Evolutionary conservation across 1,284 basidiomycete species (phyloP).

Genomic region (Moesziomyces sp.): DNA sequence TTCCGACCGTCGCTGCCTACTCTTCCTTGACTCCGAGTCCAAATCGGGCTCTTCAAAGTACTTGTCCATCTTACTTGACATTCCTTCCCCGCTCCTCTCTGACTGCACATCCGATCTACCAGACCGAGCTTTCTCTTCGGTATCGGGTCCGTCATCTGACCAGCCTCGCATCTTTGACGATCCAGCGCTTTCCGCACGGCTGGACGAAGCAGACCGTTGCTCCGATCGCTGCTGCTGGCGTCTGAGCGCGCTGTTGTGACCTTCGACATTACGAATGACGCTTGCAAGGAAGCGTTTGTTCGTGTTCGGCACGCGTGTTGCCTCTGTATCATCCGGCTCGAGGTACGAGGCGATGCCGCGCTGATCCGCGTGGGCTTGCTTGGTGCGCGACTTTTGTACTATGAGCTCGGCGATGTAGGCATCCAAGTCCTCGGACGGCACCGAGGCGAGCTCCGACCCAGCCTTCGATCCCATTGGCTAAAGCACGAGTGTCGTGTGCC

Average conservation of each 20-base stretch:
- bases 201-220: neutral
- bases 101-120: neutral
- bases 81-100: neutral
- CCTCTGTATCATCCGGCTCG: slow-evolving; percentile 3
- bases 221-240: slow-evolving; percentile 28
- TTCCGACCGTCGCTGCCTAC: neutral
- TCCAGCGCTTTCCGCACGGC: neutral
- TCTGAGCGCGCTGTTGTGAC: slow-evolving; percentile 50
- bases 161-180: slow-evolving; percentile 11
- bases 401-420: slow-evolving; percentile 46
- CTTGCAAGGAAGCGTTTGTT: slow-evolving; percentile 57
- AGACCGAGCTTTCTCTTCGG: neutral
- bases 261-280: slow-evolving; percentile 52
- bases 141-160: slow-evolving; percentile 15
- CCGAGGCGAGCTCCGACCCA: slow-evolving; percentile 2
- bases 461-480: neutral
- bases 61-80: slow-evolving; percentile 59
- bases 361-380: neutral
- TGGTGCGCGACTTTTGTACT: slow-evolving; percentile 19
- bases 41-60: slow-evolving; percentile 49
- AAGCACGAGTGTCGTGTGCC: neutral
- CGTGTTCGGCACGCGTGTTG: slow-evolving; percentile 21
- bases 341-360: slow-evolving; percentile 8
- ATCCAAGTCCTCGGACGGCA: slow-evolving; percentile 37
- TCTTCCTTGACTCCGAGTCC: slow-evolving; percentile 5